Base-by-base conservation (phyloP, 2,329 filamentous ascomycete species). In the Albifimbria verrucaria region DNA sequence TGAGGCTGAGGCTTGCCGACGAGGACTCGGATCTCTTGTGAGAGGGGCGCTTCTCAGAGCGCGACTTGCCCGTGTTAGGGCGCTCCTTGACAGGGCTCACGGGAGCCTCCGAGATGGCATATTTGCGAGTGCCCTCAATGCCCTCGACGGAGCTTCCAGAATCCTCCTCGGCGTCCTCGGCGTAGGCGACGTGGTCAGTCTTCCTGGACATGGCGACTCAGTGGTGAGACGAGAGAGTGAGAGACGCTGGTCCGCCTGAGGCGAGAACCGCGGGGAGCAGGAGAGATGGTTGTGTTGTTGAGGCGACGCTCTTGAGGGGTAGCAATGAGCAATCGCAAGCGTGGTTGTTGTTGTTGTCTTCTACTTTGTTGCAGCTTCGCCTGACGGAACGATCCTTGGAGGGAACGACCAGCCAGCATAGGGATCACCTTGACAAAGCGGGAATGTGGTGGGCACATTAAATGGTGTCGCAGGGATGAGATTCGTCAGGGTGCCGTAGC, bases 101-200 rank as follows among this genome's bases (percentile, higher is more conserved):
- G 25, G 72, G 67, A n/a, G 70, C 74, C 50, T 73, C 67, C 25
- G 77, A 79, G 28, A 68, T 68, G 57, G 80, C 79, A 66, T 81
- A 82, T 48, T 63, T 65, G 25, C 71, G 68, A 44, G 69, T 73
- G 54, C 69, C 67, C 55, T 64, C 65, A 20, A 71, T 71, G 44
- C 72, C 73, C 57, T 68, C 68, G 41, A 73, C 64, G 32, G 71
- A 65, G 51, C 75, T 75, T 41, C 72, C 77, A 12, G 71, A 68
- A 49, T 81, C 78, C 59, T 82, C 78, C 61, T 81, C 77, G 46
- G 70, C 77, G 52, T 82, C 80, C 64, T 82, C 75, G 53, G 80
- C 71, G 63, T 75, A 75, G 53, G 74, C 73, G 51, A 76, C 68
- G 60, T 68, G 58, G 46, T 65, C 61, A 55, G 55, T 58, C 49